These are phyloP conservation scores for Rhododendron mucronatum DNA, from an alignment of 148 eudicot species.

Conservation along the genomic window DNA sequence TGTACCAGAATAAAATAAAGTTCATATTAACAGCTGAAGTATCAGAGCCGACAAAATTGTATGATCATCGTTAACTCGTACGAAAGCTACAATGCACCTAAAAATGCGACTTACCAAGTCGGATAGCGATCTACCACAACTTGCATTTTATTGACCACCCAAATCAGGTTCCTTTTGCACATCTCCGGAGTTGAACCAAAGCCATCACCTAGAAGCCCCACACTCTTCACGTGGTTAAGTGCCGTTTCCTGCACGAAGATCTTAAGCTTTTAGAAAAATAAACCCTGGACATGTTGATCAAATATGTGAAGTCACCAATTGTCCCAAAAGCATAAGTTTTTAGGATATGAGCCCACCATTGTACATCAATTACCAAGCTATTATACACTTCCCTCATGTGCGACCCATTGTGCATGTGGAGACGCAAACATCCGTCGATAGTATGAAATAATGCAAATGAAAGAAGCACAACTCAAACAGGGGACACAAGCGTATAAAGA, in stretches of 20 bases:
- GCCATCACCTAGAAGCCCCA: slow-evolving; percentile 79
- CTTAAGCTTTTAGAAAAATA: slow-evolving; percentile 2
- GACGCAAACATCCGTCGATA: neutral
- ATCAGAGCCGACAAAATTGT: neutral
- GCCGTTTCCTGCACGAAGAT: slow-evolving; percentile 74
- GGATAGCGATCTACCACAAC: slow-evolving; percentile 89
- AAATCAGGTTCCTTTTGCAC: slow-evolving; percentile 77
- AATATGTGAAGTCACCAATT: neutral
- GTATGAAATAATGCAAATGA: neutral
- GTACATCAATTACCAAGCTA: neutral
- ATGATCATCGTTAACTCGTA: neutral
- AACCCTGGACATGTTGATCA: neutral
- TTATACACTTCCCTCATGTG: neutral
- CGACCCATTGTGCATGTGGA: neutral
- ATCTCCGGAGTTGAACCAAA: slow-evolving; percentile 96
- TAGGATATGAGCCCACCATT: neutral
- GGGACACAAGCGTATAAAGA: neutral
- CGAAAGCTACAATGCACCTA: neutral
- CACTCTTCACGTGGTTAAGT: slow-evolving; percentile 82
- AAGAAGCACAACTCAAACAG: neutral
- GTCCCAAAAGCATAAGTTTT: neutral
- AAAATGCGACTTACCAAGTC: slow-evolving; percentile 57
- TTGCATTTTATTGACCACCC: slow-evolving; percentile 95
- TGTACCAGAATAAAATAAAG: neutral
- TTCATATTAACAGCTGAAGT: neutral